Conservation (phyloP, 257 asterid genomes). For the Scutellaria galericulata region DNA sequence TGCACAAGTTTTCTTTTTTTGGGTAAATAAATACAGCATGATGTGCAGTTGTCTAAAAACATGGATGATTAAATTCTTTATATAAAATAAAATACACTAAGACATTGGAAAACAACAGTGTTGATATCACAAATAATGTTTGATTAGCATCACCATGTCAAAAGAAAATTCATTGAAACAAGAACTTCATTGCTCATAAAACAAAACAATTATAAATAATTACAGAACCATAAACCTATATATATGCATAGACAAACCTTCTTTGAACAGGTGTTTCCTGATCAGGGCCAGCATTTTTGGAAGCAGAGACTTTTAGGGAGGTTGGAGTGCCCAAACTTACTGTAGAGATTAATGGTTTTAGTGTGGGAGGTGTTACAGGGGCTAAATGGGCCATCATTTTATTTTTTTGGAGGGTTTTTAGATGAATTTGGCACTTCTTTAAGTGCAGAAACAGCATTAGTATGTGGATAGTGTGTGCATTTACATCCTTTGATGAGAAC, state of each 20-base stretch:
- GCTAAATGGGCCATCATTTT: slow-evolving; percentile 55
- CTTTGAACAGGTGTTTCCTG: slow-evolving; percentile 44
- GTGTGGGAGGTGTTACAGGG: slow-evolving; percentile 41
- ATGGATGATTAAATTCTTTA: background rate
- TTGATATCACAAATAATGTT: too few relatives aligned
- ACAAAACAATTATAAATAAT: background rate
- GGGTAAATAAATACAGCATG: background rate
- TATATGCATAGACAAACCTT: slow-evolving; percentile 43
- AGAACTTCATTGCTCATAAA: slow-evolving; percentile 4
- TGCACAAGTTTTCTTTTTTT: background rate
- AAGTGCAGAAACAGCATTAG: slow-evolving; percentile 31
- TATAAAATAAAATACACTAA: background rate
- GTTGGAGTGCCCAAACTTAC: slow-evolving; percentile 28
- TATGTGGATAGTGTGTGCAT: slow-evolving; percentile 44
- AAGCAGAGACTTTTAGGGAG: slow-evolving; percentile 36
- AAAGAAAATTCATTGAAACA: background rate
- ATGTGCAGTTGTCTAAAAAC: background rate
- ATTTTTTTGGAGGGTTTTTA: background rate
- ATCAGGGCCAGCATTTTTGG: slow-evolving; percentile 13
- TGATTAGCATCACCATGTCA: background rate
- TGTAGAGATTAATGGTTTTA: slow-evolving; percentile 45
- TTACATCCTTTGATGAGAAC: slow-evolving; percentile 32
- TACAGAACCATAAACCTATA: too few relatives aligned
- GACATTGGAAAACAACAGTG: background rate
- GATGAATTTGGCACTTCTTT: slow-evolving; percentile 42